Percentiles rank a stretch among this genome's conserved stretches.
Conservation (phyloP, 148 eudicot genomes). For the Fagopyrum tataricum region DNA sequence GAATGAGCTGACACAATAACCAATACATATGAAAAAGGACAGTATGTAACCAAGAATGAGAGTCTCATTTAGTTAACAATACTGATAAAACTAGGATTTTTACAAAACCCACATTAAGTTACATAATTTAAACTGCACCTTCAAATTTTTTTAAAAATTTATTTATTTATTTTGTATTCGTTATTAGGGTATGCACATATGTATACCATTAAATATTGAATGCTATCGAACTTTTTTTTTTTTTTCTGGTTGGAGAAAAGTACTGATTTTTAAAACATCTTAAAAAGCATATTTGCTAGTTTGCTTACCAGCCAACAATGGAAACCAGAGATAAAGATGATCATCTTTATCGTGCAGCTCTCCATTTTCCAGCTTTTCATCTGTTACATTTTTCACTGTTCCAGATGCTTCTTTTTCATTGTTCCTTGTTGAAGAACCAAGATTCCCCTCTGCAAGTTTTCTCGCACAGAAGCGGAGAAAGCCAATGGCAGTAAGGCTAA, state of each 20-base stretch:
- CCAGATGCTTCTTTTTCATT: slow-evolving; percentile 52
- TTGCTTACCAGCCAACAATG: slow-evolving; percentile 87
- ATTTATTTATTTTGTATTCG: neutral
- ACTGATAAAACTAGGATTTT: neutral
- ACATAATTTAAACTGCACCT: neutral
- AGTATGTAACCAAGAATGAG: neutral
- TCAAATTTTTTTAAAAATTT: neutral
- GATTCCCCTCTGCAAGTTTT: slow-evolving; percentile 95
- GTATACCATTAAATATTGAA: neutral
- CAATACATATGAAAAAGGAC: neutral
- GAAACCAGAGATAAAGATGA: slow-evolving; percentile 96
- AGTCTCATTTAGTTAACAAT: neutral
- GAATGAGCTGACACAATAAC: neutral
- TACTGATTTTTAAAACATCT: neutral
- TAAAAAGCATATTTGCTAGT: neutral
- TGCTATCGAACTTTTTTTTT: neutral
- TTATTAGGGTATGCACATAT: neutral
- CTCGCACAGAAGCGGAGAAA: slow-evolving; percentile 93
- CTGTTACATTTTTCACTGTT: slow-evolving; percentile 42
- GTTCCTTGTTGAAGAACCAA: slow-evolving; percentile 48
- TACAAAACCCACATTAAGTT: neutral
- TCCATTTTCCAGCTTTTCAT: slow-evolving; percentile 52
- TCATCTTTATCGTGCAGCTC: slow-evolving; percentile 65
- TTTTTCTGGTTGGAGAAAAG: neutral
- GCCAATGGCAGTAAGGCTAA: slow-evolving; percentile 92